Conservation (phyloP, 192 early-diverging fungal species). For the Coemansia sp. region DNA sequence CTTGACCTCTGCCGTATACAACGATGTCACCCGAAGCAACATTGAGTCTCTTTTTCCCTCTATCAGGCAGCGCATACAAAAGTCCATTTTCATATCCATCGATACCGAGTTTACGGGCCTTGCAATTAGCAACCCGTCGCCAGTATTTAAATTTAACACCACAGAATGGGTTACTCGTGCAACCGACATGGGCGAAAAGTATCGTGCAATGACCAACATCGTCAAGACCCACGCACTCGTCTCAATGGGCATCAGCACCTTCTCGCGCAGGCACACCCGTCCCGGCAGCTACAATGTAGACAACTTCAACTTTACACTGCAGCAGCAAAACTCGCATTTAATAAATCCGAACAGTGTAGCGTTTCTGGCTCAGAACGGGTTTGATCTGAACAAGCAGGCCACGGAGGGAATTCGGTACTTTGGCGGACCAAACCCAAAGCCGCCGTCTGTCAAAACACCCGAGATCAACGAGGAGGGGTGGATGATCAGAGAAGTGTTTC, state of each 20-base stretch:
- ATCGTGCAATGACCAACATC: conserved; percentile 67
- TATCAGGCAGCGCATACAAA: conserved; percentile 47
- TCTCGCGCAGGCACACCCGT: conserved; percentile 15
- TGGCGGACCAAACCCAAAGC: conserved; percentile 54
- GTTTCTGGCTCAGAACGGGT: conserved; percentile 81
- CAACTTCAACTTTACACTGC: conserved; percentile 54
- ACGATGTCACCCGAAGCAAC: conserved; percentile 67
- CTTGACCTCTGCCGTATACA: conserved; percentile 49
- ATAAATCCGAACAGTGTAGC: conserved; percentile 68
- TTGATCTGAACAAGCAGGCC: conserved; percentile 81
- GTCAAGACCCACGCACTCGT: conserved; percentile 76
- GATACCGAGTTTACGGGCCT: conserved; percentile 94
- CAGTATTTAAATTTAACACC: conserved; percentile 27
- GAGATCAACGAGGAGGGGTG: conserved; percentile 34
- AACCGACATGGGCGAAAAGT: conserved; percentile 80
- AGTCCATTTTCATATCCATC: conserved; percentile 75
- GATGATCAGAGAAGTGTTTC: conserved; percentile 59
- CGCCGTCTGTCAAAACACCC: conserved; percentile 21
- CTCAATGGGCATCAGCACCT: conserved; percentile 71
- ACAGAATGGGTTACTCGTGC: conserved; percentile 41
- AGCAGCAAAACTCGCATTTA: conserved; percentile 58
- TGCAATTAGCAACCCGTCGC: conserved; percentile 42
- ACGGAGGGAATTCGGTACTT: conserved; percentile 75
- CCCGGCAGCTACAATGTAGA: conserved; percentile 65
- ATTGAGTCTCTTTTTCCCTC: conserved; percentile 45